These are phyloP conservation scores for Effrenium voratum DNA, from an alignment of 73 alveolate species.

Conservation along the genomic window DNA sequence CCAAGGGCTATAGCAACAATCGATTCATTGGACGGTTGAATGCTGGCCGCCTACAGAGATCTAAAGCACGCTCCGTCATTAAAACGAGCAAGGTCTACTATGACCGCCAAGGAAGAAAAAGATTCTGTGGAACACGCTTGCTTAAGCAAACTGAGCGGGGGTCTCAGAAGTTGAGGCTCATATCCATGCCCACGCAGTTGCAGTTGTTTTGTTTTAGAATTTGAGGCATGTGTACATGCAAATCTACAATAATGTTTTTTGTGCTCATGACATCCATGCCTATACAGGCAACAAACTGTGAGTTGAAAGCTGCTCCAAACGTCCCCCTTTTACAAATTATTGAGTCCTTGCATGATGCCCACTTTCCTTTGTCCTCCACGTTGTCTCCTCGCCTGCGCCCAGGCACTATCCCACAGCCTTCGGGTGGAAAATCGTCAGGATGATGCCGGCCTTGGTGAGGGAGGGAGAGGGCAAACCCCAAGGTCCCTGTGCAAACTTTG, in stretches of 20 bases:
- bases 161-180: too few relatives aligned
- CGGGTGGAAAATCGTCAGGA: slow-evolving; percentile 2
- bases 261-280: too few relatives aligned
- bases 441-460: not conserved
- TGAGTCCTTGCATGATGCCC: not conserved
- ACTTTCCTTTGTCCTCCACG: too few relatives aligned
- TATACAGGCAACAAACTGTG: too few relatives aligned
- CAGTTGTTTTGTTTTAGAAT: too few relatives aligned
- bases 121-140: not conserved
- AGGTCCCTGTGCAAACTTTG: not conserved
- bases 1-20: not conserved
- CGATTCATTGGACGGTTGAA: not conserved
- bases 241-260: too few relatives aligned
- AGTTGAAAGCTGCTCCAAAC: too few relatives aligned
- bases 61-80: not conserved
- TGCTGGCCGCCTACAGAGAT: not conserved
- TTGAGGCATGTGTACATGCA: too few relatives aligned
- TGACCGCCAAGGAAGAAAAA: not conserved
- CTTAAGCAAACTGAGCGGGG: not conserved
- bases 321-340: too few relatives aligned
- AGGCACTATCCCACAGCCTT: not conserved
- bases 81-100: not conserved
- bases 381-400: too few relatives aligned
- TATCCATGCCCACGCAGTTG: too few relatives aligned
- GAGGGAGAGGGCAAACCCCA: not conserved